Conservation (phyloP, 2,329 filamentous ascomycete species). For the Lizonia empirigonia region DNA sequence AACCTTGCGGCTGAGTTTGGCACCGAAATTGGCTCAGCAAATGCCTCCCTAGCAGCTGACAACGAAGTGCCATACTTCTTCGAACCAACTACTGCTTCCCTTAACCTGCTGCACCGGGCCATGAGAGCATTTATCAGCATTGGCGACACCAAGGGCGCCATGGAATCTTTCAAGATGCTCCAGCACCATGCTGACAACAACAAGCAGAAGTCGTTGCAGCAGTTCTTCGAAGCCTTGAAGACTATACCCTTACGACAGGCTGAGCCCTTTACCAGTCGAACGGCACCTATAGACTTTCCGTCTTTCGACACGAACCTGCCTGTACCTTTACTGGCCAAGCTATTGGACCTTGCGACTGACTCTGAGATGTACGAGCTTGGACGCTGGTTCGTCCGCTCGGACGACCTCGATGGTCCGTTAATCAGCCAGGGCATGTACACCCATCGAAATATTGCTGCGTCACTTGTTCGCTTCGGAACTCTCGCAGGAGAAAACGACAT, state of each 20-base stretch:
- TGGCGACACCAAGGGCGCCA: conserved; percentile 48
- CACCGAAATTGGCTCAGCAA: conserved; percentile 46
- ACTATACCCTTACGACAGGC: conserved; percentile 20
- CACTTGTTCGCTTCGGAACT: conserved; percentile 61
- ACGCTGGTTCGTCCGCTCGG: conserved; percentile 58
- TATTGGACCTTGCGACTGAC: conserved; percentile 58
- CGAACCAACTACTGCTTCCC: conserved; percentile 51
- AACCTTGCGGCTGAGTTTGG: conserved; percentile 51
- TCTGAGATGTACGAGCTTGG: conserved; percentile 57
- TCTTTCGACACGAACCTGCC: conserved; percentile 55
- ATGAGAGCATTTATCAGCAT: conserved; percentile 48
- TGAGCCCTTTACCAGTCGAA: conserved; percentile 33
- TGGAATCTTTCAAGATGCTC: conserved; percentile 46
- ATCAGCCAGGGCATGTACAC: conserved; percentile 55
- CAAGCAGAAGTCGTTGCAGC: conserved; percentile 49
- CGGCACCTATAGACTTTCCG: conserved; percentile 51
- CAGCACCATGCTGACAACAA: conserved; percentile 52
- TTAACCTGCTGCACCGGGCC: conserved; percentile 52
- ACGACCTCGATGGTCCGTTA: conserved; percentile 61
- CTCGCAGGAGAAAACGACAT: conserved; percentile 54
- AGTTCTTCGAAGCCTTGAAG: conserved; percentile 49
- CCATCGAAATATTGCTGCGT: conserved; percentile 56
- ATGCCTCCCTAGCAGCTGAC: conserved; percentile 33
- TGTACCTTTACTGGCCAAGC: conserved; percentile 53
- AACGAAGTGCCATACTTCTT: conserved; percentile 49